phyloP scores from a whole-genome alignment of 2,329 filamentous ascomycete genomes.

The Lachnellula hyalina region DNA sequence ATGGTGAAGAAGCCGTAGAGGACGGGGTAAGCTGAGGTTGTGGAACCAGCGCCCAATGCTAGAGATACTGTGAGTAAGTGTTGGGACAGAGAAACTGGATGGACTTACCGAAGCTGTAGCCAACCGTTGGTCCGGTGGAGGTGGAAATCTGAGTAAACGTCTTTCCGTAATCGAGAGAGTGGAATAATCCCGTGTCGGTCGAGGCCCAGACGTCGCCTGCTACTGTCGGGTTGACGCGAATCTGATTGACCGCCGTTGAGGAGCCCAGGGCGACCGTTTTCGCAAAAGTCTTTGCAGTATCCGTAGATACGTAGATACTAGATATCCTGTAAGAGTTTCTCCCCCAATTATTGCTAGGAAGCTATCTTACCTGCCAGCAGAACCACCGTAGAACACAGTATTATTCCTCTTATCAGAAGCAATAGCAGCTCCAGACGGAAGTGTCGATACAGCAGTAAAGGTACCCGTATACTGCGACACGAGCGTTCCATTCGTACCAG shows the following conservation, averaged over 20 bases:
- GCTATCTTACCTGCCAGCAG: constrained; percentile 31
- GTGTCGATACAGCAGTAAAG: constrained; percentile 41
- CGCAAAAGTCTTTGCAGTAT: constrained; percentile 43
- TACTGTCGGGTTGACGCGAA: constrained; percentile 50
- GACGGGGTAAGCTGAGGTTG: constrained; percentile 18
- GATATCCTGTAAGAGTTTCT: neutral
- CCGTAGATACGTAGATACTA: constrained; percentile 45
- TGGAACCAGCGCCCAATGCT: constrained; percentile 24
- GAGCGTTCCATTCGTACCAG: constrained; percentile 35
- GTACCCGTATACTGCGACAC: constrained; percentile 31
- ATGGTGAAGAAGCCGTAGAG: constrained; percentile 29
- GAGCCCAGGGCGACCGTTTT: constrained; percentile 34
- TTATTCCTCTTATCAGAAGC: constrained; percentile 50
- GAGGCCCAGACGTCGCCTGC: constrained; percentile 58
- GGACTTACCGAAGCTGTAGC: constrained; percentile 7
- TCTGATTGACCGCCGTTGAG: constrained; percentile 45
- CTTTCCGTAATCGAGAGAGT: constrained; percentile 45
- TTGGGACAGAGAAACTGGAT: neutral
- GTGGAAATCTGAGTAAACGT: constrained; percentile 38
- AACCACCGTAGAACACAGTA: constrained; percentile 48
- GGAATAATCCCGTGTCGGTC: constrained; percentile 49
- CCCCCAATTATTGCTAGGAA: neutral
- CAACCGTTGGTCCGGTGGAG: constrained; percentile 2
- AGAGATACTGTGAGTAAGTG: neutral
- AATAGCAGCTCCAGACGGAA: constrained; percentile 41